Evolutionary conservation across 1,284 basidiomycete species (phyloP).

Genomic region (Ceratobasidium sp.): DNA sequence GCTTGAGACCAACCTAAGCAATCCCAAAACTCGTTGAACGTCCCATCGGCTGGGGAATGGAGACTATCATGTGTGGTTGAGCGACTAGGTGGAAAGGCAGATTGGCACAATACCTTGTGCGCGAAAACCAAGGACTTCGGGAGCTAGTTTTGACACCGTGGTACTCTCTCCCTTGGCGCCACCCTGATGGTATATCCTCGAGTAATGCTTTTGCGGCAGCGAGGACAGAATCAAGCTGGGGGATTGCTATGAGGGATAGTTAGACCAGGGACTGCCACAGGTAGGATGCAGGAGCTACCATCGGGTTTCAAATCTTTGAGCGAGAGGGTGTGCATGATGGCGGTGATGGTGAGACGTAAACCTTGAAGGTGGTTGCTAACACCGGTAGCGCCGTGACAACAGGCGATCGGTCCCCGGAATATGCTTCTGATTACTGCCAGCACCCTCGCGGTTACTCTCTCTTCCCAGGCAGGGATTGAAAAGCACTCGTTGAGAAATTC

Average conservation of each 20-base stretch:
- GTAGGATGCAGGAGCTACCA: background rate
- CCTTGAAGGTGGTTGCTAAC: too few species aligned
- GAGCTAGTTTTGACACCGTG: background rate
- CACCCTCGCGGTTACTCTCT: too few species aligned
- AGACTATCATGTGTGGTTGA: too few species aligned
- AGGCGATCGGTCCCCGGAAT: too few species aligned
- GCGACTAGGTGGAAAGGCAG: too few species aligned
- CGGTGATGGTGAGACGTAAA: too few species aligned
- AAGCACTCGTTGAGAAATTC: background rate
- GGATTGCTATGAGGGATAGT: conserved; percentile 24
- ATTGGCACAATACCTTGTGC: conserved; percentile 23
- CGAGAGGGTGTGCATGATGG: too few species aligned
- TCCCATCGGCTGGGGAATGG: background rate
- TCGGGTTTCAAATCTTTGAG: background rate
- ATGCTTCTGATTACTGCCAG: too few species aligned
- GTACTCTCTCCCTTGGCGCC: conserved; percentile 20
- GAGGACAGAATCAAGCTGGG: conserved; percentile 7
- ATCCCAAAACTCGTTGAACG: conserved; percentile 29
- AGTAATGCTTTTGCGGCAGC: conserved; percentile 4
- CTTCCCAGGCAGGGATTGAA: background rate
- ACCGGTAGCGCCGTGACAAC: too few species aligned
- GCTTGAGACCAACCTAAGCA: conserved; percentile 15
- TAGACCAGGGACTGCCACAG: background rate
- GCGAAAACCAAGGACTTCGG: background rate
- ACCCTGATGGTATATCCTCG: conserved; percentile 1